Base-by-base conservation (phyloP, 2,329 filamentous ascomycete genomes). In the Pyricularia sp. region DNA sequence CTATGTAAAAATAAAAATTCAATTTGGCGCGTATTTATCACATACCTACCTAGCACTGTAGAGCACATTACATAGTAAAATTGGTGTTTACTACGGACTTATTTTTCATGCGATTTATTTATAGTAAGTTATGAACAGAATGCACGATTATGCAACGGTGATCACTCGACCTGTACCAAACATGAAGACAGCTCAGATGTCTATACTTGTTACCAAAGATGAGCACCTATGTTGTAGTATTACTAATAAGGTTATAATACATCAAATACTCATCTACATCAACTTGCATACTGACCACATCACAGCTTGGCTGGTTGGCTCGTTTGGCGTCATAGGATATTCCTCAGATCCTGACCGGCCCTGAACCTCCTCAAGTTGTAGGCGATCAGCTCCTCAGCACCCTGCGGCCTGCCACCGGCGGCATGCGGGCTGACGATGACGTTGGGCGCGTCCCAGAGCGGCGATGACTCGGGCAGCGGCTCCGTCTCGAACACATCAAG, bases 351-450 rank as follows among this genome's bases (percentile, higher is more conserved):
- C 76, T 88, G 84, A 0, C 80, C 80, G 0, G 85, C 84, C 68
- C 85, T 68, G 70, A 87, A 85, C 67, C 80, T 76, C 68, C 84
- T 77, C 73, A 88, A 68, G 68, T 88, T 88, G 66, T 84, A 79
- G 55, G 82, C 81, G 67, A 88, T 85, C 70, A 88, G 73, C 6
- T 69, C 78, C 76, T 87, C 84, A 0, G 81, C 77, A 4, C 81
- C 84, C 73, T 86, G 84, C 4, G 86, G 86, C 66, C 86, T 73
- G 0, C 84, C 84, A 2, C 84, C 84, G 0, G 84, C 84, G 0
- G 83, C 82, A 40, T 71, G 70, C 28, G 70, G 70, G 62, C 69
- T 70, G 26, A 71, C 65, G 13, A 71, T 28, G 19, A 67, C 30
- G 65, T 71, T 71, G 65, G 68, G 68, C 62, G 69, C 61, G 67